phyloP scores from a whole-genome alignment of 2,329 filamentous ascomycete genomes.

The Alternaria sp. region DNA sequence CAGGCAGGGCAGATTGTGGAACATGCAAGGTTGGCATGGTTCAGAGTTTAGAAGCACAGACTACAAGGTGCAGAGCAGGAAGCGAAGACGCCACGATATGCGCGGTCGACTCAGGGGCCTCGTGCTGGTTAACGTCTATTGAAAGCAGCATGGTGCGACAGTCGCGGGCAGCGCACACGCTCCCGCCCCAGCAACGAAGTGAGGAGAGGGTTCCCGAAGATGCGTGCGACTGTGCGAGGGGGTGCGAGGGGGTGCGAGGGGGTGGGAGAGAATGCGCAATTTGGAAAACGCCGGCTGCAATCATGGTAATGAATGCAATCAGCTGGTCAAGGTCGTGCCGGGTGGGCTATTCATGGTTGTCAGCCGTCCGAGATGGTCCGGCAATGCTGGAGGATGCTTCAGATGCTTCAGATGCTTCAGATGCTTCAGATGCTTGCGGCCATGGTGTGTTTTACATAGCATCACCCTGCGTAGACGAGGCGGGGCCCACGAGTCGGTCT shows the following conservation, averaged over 20 bases:
- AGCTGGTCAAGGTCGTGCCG: neutral
- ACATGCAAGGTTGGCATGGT: conserved; percentile 34
- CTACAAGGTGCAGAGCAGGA: conserved; percentile 32
- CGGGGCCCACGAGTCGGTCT: conserved; percentile 30
- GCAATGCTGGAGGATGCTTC: conserved; percentile 19
- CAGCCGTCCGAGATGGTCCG: conserved; percentile 19
- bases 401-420: conserved; percentile 26
- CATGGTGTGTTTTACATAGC: conserved; percentile 32
- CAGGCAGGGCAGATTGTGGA: conserved; percentile 38
- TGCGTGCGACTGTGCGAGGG: conserved; percentile 8
- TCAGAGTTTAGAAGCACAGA: conserved; percentile 33
- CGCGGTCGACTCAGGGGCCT: conserved; percentile 35
- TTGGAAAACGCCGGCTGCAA: conserved; percentile 3
- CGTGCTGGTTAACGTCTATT: conserved; percentile 26
- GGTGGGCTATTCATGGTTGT: conserved; percentile 14
- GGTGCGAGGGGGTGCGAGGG: neutral
- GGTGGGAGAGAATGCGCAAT: neutral
- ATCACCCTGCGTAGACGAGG: conserved; percentile 23
- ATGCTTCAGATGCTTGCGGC: conserved; percentile 26
- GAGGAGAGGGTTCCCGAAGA: conserved; percentile 19
- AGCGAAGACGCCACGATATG: conserved; percentile 37
- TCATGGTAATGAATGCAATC: conserved; percentile 5
- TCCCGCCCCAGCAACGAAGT: conserved; percentile 41
- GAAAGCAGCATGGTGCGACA: conserved; percentile 43
- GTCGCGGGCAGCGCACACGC: conserved; percentile 40